Percentiles rank a stretch among this genome's conserved stretches.
Conservation (phyloP, 371 early-diverging fungal genomes). For the Synchytrium microbalum region DNA sequence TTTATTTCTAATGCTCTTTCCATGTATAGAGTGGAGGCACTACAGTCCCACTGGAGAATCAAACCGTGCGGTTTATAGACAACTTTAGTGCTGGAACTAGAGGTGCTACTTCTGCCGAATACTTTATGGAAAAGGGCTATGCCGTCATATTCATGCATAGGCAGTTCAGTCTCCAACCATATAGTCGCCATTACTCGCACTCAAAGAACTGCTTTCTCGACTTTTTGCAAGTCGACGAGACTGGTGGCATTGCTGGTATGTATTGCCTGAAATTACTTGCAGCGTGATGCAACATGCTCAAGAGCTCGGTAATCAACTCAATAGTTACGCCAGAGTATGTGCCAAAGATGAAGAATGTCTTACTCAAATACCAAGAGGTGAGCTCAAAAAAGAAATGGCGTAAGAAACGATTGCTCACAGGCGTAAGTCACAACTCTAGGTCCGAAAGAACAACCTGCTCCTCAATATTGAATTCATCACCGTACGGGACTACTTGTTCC, state of each 20-base stretch:
- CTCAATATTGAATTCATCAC: slow-evolving; percentile 82
- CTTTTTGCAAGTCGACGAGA: slow-evolving; percentile 43
- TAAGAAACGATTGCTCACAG: no score
- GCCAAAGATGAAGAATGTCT: slow-evolving; percentile 49
- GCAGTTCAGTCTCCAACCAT: slow-evolving; percentile 89
- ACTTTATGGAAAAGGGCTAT: slow-evolving; percentile 84
- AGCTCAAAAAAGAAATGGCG: no score
- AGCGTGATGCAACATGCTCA: no score
- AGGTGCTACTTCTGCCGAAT: slow-evolving; percentile 91
- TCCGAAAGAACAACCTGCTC: slow-evolving; percentile 54
- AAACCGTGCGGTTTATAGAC: slow-evolving; percentile 97
- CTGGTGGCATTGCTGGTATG: neutral
- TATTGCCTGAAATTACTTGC: no score
- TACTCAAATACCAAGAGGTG: slow-evolving; percentile 57
- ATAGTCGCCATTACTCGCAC: slow-evolving; percentile 82
- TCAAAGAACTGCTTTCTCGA: slow-evolving; percentile 71
- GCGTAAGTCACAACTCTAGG: no score
- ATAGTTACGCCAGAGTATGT: slow-evolving; percentile 54
- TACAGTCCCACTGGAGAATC: slow-evolving; percentile 89
- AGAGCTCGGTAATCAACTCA: no score
- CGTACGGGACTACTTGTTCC: slow-evolving; percentile 85
- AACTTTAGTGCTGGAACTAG: slow-evolving; percentile 96
- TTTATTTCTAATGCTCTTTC: no score
- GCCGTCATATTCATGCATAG: slow-evolving; percentile 94
- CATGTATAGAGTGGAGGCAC: slow-evolving; percentile 93